Percentiles rank a stretch among this genome's conserved stretches.
Evolutionary conservation across 2,329 filamentous ascomycete species (phyloP).

Genomic region (Microsporum audouinii): DNA sequence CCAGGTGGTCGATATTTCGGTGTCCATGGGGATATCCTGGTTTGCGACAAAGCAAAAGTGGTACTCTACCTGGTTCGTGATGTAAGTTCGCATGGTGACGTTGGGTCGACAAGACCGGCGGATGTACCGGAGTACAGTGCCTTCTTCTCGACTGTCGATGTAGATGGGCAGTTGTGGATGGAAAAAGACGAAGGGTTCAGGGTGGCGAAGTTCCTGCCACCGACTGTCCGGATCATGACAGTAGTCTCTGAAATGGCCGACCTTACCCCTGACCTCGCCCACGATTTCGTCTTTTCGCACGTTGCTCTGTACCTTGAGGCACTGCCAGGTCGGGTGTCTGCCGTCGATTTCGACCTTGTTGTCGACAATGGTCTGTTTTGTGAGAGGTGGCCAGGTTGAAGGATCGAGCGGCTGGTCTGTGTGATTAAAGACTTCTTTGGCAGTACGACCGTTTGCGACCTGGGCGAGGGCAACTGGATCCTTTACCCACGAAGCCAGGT

Average conservation of each 20-base stretch:
- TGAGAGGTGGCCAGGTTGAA: constrained; percentile 42
- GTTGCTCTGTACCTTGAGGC: constrained; percentile 40
- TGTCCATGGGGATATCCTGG: constrained; percentile 53
- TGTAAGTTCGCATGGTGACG: constrained; percentile 72
- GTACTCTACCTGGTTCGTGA: constrained; percentile 66
- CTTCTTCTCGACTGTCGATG: constrained; percentile 82
- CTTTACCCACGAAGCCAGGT: constrained; percentile 66
- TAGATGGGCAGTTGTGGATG: constrained; percentile 80
- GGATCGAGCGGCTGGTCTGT: constrained; percentile 46
- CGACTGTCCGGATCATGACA: constrained; percentile 54
- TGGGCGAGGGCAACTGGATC: constrained; percentile 57
- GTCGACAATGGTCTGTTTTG: constrained; percentile 44
- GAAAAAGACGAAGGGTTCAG: constrained; percentile 68
- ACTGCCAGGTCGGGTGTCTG: constrained; percentile 56
- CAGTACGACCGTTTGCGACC: constrained; percentile 52
- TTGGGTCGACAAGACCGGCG: constrained; percentile 87
- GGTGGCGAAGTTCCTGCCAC: constrained; percentile 52
- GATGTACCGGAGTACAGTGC: constrained; percentile 77
- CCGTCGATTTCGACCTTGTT: constrained; percentile 40
- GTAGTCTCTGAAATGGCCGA: constrained; percentile 63
- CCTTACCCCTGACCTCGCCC: constrained; percentile 65
- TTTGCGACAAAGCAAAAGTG: constrained; percentile 90
- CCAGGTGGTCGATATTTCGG: constrained; percentile 41
- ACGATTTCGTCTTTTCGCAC: constrained; percentile 46
- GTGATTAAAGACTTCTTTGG: constrained; percentile 59